Base-by-base conservation (phyloP, 805 yeast species). In the Kuraishia borneana region DNA sequence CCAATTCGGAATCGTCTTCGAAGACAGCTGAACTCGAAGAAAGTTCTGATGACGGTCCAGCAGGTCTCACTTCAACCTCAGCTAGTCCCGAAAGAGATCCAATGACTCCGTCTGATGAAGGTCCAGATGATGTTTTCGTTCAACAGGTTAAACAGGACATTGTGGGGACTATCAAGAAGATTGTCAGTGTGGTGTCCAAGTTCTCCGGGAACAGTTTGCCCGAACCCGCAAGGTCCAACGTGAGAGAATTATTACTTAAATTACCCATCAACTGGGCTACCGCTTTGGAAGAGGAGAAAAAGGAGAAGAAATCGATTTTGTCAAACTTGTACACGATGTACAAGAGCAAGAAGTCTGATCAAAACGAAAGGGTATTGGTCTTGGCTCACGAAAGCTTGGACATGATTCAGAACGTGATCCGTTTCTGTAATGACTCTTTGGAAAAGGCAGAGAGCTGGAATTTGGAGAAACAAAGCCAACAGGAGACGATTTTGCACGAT, bases 341-440 rank as follows among this genome's bases (percentile, higher is more conserved):
- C 34, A 9, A 31, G 28, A 8, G 5, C 14, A 26, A 23, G 17
- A 18, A 26, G 36, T 41, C 60, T 22, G 61, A 65, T 41, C 59
- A 72, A 7, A 82, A 84, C 50, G 84, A 83, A 17, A 75, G 79
- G 41, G 83, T 85, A 1, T 58, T 92, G 18, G 68, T 82, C 4
- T 63, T 89, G 39, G 96, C 97, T 0, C 80, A 81, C 43, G 98
- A 92, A 54, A 79, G 95, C 0, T 60, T 89, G 32, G 92, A 82
- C 29, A 83, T 88, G 85, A 79, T 89, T 25, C 69, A 78, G 27
- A 81, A 82, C 37, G 78, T 89, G 14, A 85, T 87, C 42, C 69
- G 68, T 33, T 88, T 88, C 5, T 85, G 94, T 45, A 89, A 83
- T 50, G 88, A 83, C 31, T 87, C 87, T 33, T 62, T 89, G 35